Base-by-base conservation (phyloP, 2,329 filamentous ascomycete species). In the Botrytis aclada region DNA sequence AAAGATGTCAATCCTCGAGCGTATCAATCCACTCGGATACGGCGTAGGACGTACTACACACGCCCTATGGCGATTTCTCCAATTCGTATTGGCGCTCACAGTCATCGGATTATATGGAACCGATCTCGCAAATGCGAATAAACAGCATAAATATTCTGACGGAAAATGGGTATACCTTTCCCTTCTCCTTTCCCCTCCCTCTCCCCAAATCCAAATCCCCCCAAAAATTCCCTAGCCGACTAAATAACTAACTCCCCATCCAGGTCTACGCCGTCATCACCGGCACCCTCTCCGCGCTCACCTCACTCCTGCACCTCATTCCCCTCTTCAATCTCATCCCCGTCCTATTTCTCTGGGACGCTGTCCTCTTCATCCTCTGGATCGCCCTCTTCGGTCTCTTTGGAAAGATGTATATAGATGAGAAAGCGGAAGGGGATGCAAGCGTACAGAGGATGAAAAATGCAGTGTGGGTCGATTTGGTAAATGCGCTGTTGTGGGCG, bases 331-430 rank as follows among this genome's bases (percentile, higher is more conserved):
- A 88, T 63, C 85, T 86, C 74, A 83, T 87, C 75, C 84, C 84
- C 34, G 76, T 85, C 63, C 83, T 89, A 70, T 92, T 93, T 79
- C 83, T 85, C 69, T 94, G 93, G 90, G 92, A 94, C 81, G 83
- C 86, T 54, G 80, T 95, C 22, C 82, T 97, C 29, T 93, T 92
- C 77, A 85, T 96, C 75, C 87, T 97, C 43, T 97, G 93, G 91
- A 89, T 94, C 74, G 88, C 90, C 2, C 85, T 96, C 9, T 97
- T 97, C 81, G 94, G 93, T 29, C 84, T 96, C 74, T 97, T 97
- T 80, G 94, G 90, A 71, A 89, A 87, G 78, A 83, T 95, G 86
- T 97, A 91, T 84, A 92, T 97, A 80, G 82, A 88, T 71, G 90
- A 90, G 78, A 81, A 93, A 73, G 81, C 90, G 0, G 85, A 92